Evolutionary conservation across 805 yeast species (phyloP).

Genomic region (Candida pseudofarinosa): DNA sequence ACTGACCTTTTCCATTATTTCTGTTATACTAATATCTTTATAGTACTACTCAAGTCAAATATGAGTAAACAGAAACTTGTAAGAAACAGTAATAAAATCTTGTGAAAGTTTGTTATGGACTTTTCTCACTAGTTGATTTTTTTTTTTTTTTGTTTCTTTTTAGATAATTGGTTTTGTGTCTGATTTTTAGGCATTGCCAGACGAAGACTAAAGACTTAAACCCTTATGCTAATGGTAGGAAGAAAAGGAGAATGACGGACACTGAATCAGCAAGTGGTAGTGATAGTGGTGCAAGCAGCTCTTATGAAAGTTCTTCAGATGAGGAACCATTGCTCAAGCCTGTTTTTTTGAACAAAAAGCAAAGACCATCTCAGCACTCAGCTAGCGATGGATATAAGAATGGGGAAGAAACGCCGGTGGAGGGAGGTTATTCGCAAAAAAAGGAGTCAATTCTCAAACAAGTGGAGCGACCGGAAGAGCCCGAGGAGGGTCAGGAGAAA

Average conservation of each 20-base stretch:
- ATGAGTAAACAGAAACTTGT: too few relatives aligned
- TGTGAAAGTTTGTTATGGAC: background rate
- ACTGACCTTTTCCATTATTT: constrained; percentile 1
- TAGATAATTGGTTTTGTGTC: background rate
- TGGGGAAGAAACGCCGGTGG: background rate
- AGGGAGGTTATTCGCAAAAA: background rate
- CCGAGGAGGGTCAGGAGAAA: constrained; percentile 4
- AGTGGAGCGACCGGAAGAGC: background rate
- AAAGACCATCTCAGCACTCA: constrained; percentile 1
- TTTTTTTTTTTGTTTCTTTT: too few relatives aligned
- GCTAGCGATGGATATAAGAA: background rate
- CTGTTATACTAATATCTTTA: background rate
- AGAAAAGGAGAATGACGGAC: background rate
- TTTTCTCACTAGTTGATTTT: background rate
- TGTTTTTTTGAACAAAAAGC: constrained; percentile 10
- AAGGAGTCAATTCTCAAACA: constrained; percentile 2
- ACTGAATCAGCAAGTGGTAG: background rate
- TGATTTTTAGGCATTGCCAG: too few relatives aligned
- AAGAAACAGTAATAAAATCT: too few relatives aligned
- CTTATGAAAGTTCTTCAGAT: constrained; percentile 6
- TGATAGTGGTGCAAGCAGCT: constrained; percentile 1
- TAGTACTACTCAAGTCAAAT: too few relatives aligned
- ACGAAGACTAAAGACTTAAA: too few relatives aligned
- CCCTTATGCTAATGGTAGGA: too few relatives aligned
- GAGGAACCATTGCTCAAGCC: constrained; percentile 9